Evolutionary conservation across 1,284 basidiomycete species (phyloP).

Genomic region (Puccinia coronata): DNA sequence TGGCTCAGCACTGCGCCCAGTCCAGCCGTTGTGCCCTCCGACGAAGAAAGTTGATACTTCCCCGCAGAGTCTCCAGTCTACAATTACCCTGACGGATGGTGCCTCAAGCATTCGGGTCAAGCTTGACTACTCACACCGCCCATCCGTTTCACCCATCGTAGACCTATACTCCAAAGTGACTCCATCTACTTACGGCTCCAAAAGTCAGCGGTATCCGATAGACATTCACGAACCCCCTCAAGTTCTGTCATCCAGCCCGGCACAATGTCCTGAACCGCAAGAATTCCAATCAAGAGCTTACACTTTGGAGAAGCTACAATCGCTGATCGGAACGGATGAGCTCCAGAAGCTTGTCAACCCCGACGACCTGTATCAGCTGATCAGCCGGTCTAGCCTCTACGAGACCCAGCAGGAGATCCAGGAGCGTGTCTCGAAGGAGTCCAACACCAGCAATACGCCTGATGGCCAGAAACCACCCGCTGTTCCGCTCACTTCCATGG

Average conservation of each 20-base stretch:
- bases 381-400: background rate
- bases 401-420: slow-evolving; percentile 30
- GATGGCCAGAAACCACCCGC: background rate
- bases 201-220: background rate
- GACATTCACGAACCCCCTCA: background rate
- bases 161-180: background rate
- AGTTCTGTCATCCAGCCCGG: background rate
- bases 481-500: background rate
- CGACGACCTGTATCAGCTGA: slow-evolving; percentile 6
- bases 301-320: slow-evolving; percentile 10
- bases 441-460: background rate
- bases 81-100: slow-evolving; percentile 13
- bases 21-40: background rate
- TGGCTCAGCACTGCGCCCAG: background rate
- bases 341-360: slow-evolving; percentile 12
- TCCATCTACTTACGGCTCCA: background rate
- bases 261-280: background rate
- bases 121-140: background rate
- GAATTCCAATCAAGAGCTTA: background rate
- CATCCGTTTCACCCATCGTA: background rate
- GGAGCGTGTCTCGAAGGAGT: slow-evolving; percentile 14
- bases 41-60: background rate
- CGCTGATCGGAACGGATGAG: background rate
- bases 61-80: slow-evolving; percentile 9
- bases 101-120: slow-evolving; percentile 6